Percentiles rank a stretch among this genome's conserved stretches.
Evolutionary conservation across 257 asterid species (phyloP).

Genomic region (Nemophila menziesii): DNA sequence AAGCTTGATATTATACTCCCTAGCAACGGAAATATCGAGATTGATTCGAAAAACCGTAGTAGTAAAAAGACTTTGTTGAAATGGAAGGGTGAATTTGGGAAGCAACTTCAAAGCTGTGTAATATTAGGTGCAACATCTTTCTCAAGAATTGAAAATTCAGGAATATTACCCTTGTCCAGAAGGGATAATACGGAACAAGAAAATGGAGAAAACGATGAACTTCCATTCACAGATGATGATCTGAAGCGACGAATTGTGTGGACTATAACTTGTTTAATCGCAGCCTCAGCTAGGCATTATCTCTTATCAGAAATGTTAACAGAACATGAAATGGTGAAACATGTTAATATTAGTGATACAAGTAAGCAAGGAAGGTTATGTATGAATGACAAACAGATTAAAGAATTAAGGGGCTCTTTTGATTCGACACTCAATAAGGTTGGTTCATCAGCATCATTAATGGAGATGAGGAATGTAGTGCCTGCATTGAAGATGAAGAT

Average conservation of each 20-base stretch:
- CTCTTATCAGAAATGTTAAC: constrained; percentile 29
- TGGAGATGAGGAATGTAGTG: constrained; percentile 24
- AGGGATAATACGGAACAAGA: not conserved
- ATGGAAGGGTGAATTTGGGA: constrained; percentile 72
- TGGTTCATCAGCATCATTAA: not conserved
- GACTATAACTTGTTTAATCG: constrained; percentile 58
- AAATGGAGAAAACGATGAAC: not conserved
- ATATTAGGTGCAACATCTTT: constrained; percentile 41
- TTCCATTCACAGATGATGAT: constrained; percentile 32
- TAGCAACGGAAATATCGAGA: not conserved
- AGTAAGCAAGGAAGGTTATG: constrained; percentile 43
- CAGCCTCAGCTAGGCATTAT: constrained; percentile 54
- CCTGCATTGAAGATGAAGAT: constrained; percentile 66
- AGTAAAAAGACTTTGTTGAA: constrained; percentile 23
- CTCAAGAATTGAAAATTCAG: not conserved
- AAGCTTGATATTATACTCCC: constrained; percentile 35
- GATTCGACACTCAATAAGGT: not conserved
- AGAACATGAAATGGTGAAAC: constrained; percentile 17
- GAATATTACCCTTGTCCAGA: not conserved
- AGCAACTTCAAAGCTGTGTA: constrained; percentile 50
- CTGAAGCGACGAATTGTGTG: constrained; percentile 50
- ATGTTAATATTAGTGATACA: constrained; percentile 41
- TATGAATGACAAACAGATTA: constrained; percentile 37
- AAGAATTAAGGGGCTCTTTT: constrained; percentile 18
- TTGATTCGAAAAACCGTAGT: not conserved